Evolutionary conservation across 306 rosid genomes (phyloP).

Genomic region (Herpetospermum pedunculosum): DNA sequence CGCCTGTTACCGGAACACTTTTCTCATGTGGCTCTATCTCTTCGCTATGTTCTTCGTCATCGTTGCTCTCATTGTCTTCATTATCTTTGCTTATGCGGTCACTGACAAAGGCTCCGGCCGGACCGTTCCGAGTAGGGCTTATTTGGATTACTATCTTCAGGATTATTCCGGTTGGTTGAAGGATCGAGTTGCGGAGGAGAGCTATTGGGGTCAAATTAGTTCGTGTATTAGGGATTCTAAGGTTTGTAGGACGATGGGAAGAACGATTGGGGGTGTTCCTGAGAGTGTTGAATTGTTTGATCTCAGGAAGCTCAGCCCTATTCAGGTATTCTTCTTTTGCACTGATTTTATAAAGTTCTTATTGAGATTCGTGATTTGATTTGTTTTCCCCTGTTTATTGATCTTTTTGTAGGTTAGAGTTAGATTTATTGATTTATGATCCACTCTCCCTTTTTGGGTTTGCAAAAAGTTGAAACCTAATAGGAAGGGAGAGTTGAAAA

Average conservation of each 20-base stretch:
- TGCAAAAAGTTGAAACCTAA: neutral
- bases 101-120: constrained; percentile 75
- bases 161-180: constrained; percentile 82
- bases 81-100: constrained; percentile 73
- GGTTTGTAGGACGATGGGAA: constrained; percentile 31
- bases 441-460: neutral
- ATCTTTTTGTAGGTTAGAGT: neutral
- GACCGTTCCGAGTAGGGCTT: constrained; percentile 9
- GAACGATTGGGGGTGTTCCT: constrained; percentile 23
- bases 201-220: constrained; percentile 59
- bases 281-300: constrained; percentile 59
- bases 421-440: neutral
- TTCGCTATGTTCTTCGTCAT: constrained; percentile 69
- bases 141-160: constrained; percentile 37
- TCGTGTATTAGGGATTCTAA: constrained; percentile 69
- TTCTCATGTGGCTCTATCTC: constrained; percentile 55
- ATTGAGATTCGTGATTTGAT: neutral
- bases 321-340: constrained; percentile 41
- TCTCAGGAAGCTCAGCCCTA: constrained; percentile 32
- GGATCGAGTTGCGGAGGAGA: constrained; percentile 37
- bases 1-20: constrained; percentile 78
- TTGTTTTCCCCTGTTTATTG: neutral
- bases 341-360: neutral
- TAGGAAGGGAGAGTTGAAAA: neutral
- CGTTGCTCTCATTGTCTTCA: constrained; percentile 60